A percentile compares a stretch with the other conserved stretches of the same genome.
phyloP scores from a whole-genome alignment of 2,329 filamentous ascomycete genomes.

The Clarireedia homoeocarpa region DNA sequence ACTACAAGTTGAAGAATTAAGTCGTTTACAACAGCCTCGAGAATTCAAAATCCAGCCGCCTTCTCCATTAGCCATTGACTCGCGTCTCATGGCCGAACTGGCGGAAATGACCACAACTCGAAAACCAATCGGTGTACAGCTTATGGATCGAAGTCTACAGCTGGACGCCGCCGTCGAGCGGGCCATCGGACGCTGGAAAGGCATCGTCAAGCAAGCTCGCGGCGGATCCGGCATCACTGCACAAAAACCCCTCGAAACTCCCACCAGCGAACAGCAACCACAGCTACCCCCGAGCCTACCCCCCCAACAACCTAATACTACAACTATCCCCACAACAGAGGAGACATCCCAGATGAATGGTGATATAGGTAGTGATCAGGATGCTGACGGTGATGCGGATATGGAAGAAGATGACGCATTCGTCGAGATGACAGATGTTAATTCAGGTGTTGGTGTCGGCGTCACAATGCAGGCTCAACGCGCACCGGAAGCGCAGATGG shows the following conservation, averaged over 20 bases:
- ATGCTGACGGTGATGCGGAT: conserved; percentile 28
- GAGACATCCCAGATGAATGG: conserved; percentile 5
- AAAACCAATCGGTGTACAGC: conserved; percentile 37
- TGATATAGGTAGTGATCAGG: conserved; percentile 19
- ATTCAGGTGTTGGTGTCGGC: conserved; percentile 1
- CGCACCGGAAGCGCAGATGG: conserved; percentile 17
- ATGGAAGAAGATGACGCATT: conserved; percentile 51
- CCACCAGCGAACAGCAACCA: conserved; percentile 5
- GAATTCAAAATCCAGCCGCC: conserved; percentile 49
- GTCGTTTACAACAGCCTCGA: conserved; percentile 49
- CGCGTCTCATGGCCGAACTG: conserved; percentile 39
- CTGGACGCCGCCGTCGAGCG: conserved; percentile 43
- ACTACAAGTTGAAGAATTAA: conserved; percentile 51
- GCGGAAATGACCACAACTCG: conserved; percentile 38
- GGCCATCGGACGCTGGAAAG: conserved; percentile 56
- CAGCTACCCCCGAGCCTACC: background rate
- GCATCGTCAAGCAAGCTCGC: conserved; percentile 46
- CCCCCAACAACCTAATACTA: conserved; percentile 1
- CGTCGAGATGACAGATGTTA: conserved; percentile 36
- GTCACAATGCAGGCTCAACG: conserved; percentile 6
- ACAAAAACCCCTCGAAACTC: conserved; percentile 38
- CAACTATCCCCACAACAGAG: background rate
- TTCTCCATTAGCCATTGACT: conserved; percentile 43
- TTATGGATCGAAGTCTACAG: conserved; percentile 46
- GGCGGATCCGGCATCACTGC: conserved; percentile 39